Conservation (phyloP, 768 basidiomycete species). For the Asterophora parasitica region DNA sequence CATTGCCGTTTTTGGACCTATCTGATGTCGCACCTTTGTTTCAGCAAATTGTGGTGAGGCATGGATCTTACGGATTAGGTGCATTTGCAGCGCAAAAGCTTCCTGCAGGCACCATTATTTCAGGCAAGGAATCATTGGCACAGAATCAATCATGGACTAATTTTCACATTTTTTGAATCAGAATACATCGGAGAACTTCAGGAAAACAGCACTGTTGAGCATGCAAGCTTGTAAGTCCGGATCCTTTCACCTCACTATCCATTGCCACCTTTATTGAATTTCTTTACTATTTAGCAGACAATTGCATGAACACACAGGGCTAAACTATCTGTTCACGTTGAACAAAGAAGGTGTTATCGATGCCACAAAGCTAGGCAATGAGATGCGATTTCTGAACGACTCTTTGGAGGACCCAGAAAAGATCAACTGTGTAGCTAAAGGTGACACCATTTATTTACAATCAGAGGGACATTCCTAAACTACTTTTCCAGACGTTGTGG, state of each 20-base stretch:
- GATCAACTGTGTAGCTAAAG: slow-evolving; percentile 15
- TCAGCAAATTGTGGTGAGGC: slow-evolving; percentile 32
- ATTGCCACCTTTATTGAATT: background rate
- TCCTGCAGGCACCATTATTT: slow-evolving; percentile 14
- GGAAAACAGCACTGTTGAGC: background rate
- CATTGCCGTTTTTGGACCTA: background rate
- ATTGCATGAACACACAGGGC: slow-evolving; percentile 7
- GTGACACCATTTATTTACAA: slow-evolving; percentile 4
- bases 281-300: slow-evolving; percentile 1
- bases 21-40: background rate
- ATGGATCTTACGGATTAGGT: slow-evolving; percentile 37
- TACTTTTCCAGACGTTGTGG: slow-evolving; percentile 6
- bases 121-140: slow-evolving; percentile 18
- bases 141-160: background rate
- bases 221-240: slow-evolving; percentile 2
- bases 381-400: slow-evolving; percentile 22
- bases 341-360: slow-evolving; percentile 6
- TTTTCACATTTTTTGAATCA: slow-evolving; percentile 12
- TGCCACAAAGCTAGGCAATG: slow-evolving; percentile 20
- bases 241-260: background rate
- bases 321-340: slow-evolving; percentile 12
- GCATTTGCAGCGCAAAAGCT: slow-evolving; percentile 35
- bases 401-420: slow-evolving; percentile 4
- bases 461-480: background rate
- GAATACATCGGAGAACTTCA: slow-evolving; percentile 39